These are phyloP conservation scores for Wickerhamomyces chambardii DNA, from an alignment of 805 yeast genomes.

Conservation along the genomic window DNA sequence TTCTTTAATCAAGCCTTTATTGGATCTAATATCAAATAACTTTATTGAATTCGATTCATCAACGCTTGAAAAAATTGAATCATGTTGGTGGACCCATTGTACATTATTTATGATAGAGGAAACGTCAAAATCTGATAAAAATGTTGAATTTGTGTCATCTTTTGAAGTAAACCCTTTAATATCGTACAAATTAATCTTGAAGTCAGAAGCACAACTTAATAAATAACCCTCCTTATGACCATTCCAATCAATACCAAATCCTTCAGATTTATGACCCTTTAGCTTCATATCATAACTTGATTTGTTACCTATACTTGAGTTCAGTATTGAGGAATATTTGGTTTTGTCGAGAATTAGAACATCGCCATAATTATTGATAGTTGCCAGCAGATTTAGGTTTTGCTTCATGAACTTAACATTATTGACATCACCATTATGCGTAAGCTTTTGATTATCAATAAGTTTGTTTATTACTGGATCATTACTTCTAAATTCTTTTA, in stretches of 20 bases:
- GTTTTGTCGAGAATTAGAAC: conserved; percentile 73
- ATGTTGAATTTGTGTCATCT: conserved; percentile 13
- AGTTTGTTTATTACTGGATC: conserved; percentile 25
- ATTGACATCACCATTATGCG: conserved; percentile 66
- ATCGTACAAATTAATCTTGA: conserved; percentile 62
- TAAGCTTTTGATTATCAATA: conserved; percentile 45
- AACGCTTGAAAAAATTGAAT: conserved; percentile 50
- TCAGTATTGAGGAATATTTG: conserved; percentile 54
- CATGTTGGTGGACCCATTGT: conserved; percentile 59
- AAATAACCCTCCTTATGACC: conserved; percentile 46
- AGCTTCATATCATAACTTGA: conserved; percentile 43
- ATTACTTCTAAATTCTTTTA: conserved; percentile 22
- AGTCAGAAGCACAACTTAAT: conserved; percentile 55
- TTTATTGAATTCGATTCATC: conserved; percentile 53
- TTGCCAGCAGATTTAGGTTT: conserved; percentile 75
- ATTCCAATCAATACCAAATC: conserved; percentile 75
- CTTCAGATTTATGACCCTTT: conserved; percentile 38
- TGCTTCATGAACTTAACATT: conserved; percentile 71
- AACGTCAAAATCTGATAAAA: conserved; percentile 8
- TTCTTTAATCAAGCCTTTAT: conserved; percentile 2
- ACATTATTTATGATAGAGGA: conserved; percentile 58
- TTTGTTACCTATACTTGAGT: conserved; percentile 3
- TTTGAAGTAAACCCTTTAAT: conserved; percentile 30
- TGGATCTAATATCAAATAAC: conserved; percentile 44
- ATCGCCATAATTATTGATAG: conserved; percentile 58